Percentiles rank a stretch among this genome's conserved stretches.
phyloP scores from a whole-genome alignment of 441 rosid genomes.

The Francoa sonchifolia region DNA sequence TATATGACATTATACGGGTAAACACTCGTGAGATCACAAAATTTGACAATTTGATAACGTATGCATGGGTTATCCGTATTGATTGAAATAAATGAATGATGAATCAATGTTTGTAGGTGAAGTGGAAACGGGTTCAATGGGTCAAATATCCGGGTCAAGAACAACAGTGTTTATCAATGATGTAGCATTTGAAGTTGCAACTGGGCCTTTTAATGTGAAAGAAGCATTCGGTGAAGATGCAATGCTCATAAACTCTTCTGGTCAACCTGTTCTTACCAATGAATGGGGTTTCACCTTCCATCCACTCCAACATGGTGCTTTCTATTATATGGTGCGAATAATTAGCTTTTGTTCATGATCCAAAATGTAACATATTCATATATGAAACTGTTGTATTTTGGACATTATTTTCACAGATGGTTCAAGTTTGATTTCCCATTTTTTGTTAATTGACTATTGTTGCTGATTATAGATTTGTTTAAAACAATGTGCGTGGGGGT shows the following conservation, averaged over 20 bases:
- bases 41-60: too few relatives aligned
- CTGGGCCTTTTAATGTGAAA: conserved; percentile 64
- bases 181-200: conserved; percentile 54
- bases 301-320: conserved; percentile 73
- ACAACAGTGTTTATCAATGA: conserved; percentile 75
- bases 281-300: conserved; percentile 76
- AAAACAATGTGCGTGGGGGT: too few relatives aligned
- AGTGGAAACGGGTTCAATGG: conserved; percentile 13
- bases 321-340: conserved; percentile 54
- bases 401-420: too few relatives aligned
- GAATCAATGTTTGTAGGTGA: conserved; percentile 17
- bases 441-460: too few relatives aligned
- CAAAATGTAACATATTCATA: conserved; percentile 11
- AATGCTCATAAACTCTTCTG: conserved; percentile 54
- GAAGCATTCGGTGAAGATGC: conserved; percentile 83
- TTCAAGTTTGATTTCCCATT: too few relatives aligned
- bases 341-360: conserved; percentile 6
- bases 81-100: too few relatives aligned
- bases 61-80: background rate
- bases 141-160: conserved; percentile 15
- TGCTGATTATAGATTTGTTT: too few relatives aligned
- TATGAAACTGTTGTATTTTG: background rate
- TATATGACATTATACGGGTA: too few relatives aligned
- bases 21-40: too few relatives aligned
- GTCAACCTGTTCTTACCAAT: conserved; percentile 67